These are phyloP conservation scores for Solanum etuberosum DNA, from an alignment of 257 asterid genomes.

Conservation along the genomic window DNA sequence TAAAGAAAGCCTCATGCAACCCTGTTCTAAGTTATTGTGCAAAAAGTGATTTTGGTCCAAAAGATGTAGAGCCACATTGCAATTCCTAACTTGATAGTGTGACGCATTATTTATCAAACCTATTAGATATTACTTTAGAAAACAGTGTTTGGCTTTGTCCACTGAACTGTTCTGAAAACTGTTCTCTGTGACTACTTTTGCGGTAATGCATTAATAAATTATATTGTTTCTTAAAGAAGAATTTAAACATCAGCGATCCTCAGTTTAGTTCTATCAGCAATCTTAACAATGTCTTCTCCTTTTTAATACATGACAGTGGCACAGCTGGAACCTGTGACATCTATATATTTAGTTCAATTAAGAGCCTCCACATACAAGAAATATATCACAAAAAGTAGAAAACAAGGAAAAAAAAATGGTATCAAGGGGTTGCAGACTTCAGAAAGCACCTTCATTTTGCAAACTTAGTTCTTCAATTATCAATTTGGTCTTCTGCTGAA, in stretches of 20 bases:
- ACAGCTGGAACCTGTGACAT: neutral
- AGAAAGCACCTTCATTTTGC: constrained; percentile 33
- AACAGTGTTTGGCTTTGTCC: too few relatives aligned
- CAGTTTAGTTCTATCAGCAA: neutral
- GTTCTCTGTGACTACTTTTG: neutral
- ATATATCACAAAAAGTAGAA: neutral
- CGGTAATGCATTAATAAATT: neutral
- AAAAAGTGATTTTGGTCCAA: neutral
- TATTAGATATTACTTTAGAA: neutral
- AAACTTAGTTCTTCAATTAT: constrained; percentile 11
- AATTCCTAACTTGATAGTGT: neutral
- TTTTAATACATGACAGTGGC: neutral
- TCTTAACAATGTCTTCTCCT: neutral
- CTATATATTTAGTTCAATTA: neutral
- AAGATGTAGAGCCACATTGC: neutral
- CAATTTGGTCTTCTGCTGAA: constrained; percentile 7
- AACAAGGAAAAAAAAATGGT: neutral
- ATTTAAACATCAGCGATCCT: neutral
- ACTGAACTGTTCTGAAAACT: neutral
- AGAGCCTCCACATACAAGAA: neutral
- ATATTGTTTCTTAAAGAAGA: neutral
- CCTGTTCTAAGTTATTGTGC: neutral
- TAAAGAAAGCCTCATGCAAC: neutral
- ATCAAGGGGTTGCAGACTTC: neutral
- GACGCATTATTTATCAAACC: neutral